Conservation (phyloP, 176 grass and related monocot genomes). For the Panicum miliaceum region DNA sequence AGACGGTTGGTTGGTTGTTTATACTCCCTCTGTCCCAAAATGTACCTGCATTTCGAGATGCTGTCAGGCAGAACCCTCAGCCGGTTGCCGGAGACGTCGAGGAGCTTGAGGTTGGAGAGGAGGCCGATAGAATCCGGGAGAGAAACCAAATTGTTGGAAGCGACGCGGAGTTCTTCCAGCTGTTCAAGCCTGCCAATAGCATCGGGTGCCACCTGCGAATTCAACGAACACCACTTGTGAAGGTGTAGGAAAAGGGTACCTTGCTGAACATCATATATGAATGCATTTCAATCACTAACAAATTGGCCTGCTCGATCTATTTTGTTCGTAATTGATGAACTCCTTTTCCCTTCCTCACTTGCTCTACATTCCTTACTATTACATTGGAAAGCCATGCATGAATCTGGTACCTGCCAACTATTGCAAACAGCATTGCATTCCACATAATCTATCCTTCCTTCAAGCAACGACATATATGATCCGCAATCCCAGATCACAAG, state of each 20-base stretch:
- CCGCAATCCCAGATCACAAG: too few relatives aligned
- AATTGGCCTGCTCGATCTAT: not conserved
- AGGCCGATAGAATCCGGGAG: conserved; percentile 84
- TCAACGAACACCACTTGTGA: not conserved
- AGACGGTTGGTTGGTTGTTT: not conserved
- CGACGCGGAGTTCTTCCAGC: conserved; percentile 72
- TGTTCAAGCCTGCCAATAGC: conserved; percentile 67
- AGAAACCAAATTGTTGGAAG: conserved; percentile 60
- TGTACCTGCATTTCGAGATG: conserved; percentile 77
- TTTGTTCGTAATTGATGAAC: not conserved
- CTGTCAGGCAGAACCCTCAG: conserved; percentile 80
- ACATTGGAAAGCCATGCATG: not conserved
- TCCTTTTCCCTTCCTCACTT: too few relatives aligned
- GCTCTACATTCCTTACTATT: too few relatives aligned
- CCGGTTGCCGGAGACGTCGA: conserved; percentile 87
- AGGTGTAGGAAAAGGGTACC: not conserved
- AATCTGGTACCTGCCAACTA: not conserved
- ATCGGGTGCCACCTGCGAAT: conserved; percentile 65
- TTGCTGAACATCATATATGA: not conserved
- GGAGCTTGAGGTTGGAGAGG: conserved; percentile 75
- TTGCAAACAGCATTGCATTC: not conserved
- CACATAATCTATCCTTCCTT: not conserved
- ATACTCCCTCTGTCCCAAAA: conserved; percentile 23
- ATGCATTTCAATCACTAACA: not conserved
- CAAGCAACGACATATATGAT: too few relatives aligned